Conservation (phyloP, 768 basidiomycete genomes). For the Pholiota microspora region DNA sequence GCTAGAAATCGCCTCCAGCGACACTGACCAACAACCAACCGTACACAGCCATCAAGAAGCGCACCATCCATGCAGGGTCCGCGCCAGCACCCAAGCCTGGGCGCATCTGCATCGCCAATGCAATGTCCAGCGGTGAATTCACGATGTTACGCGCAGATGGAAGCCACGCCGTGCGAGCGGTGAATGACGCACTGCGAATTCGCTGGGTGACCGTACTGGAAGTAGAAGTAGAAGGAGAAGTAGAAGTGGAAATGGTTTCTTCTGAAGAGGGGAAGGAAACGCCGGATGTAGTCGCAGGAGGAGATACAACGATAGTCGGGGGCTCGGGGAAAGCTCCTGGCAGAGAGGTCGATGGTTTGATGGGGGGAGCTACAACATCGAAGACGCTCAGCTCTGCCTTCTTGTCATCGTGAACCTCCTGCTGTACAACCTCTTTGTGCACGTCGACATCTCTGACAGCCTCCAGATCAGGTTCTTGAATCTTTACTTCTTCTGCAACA, state of each 20-base stretch:
- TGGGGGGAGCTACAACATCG: background rate
- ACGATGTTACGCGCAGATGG: slow-evolving; percentile 21
- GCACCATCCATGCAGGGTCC: slow-evolving; percentile 76
- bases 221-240: slow-evolving; percentile 5
- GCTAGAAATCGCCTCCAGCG: slow-evolving; percentile 31
- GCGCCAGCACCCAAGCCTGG: slow-evolving; percentile 69
- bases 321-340: slow-evolving; percentile 28
- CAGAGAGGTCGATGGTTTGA: slow-evolving; percentile 20
- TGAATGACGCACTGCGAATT: slow-evolving; percentile 5
- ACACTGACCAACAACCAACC: slow-evolving; percentile 72
- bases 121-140: slow-evolving; percentile 53
- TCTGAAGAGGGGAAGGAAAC: slow-evolving; percentile 8
- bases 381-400: background rate
- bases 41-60: slow-evolving; percentile 77
- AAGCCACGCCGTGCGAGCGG: slow-evolving; percentile 5
- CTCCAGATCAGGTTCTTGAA: too few species aligned
- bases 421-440: background rate
- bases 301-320: background rate
- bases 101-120: slow-evolving; percentile 75
- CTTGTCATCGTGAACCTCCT: background rate
- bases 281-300: slow-evolving; percentile 1
- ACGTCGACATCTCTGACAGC: too few species aligned
- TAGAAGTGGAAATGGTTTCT: slow-evolving; percentile 2
- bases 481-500: background rate
- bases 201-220: slow-evolving; percentile 8